Percentiles rank a stretch among this genome's conserved stretches.
These are phyloP conservation scores for Daldinia vernicosa DNA, from an alignment of 495 filamentous ascomycete species.

Conservation along the genomic window DNA sequence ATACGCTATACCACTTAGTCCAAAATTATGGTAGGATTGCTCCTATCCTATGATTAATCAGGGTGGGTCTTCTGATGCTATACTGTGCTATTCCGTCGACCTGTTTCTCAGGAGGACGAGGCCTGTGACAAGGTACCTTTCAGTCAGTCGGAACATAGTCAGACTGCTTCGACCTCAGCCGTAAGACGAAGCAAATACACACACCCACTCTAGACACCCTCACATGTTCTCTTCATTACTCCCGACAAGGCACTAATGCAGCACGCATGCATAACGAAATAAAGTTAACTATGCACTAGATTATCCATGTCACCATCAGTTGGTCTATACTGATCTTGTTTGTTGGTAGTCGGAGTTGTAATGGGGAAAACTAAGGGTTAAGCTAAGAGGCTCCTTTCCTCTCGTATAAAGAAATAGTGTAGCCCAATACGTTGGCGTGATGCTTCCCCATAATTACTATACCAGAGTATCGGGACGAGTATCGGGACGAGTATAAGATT, in stretches of 20 bases:
- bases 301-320: slow-evolving; percentile 24
- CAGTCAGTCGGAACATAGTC: neutral
- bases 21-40: slow-evolving; percentile 10
- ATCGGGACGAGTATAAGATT: slow-evolving; percentile 17
- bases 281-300: neutral
- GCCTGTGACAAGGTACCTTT: neutral
- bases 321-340: slow-evolving; percentile 12
- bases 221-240: slow-evolving; percentile 20
- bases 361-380: neutral
- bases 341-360: slow-evolving; percentile 24
- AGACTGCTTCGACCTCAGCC: neutral
- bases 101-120: neutral
- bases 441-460: neutral
- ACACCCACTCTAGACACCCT: slow-evolving; percentile 4
- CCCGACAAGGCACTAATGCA: slow-evolving; percentile 26
- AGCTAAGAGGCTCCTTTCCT: neutral
- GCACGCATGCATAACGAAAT: slow-evolving; percentile 15
- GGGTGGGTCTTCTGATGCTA: neutral
- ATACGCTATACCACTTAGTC: slow-evolving; percentile 10
- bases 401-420: slow-evolving; percentile 5
- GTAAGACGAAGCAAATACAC: neutral
- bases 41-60: slow-evolving; percentile 5
- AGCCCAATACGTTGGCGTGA: slow-evolving; percentile 2
- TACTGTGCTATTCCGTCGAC: neutral
- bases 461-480: slow-evolving; percentile 22